A percentile compares a stretch with the other conserved stretches of the same genome.
Conservation (phyloP, 306 rosid genomes). For the Acacia crassicarpa region DNA sequence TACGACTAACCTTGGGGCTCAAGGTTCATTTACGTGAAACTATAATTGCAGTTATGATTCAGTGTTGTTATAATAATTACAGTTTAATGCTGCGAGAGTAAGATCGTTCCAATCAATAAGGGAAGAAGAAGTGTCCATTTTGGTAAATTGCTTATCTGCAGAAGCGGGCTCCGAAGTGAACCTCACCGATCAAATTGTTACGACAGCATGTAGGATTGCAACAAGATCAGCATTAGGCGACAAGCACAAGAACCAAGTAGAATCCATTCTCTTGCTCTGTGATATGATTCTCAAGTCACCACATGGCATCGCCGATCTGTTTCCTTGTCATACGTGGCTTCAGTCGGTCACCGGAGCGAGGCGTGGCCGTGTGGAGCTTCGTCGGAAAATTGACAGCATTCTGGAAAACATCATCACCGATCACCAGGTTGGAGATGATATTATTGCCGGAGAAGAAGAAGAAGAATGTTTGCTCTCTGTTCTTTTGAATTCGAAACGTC, state of each 20-base stretch:
- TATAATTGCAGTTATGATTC: neutral
- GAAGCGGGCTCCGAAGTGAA: neutral
- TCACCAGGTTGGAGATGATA: neutral
- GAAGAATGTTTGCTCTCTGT: neutral
- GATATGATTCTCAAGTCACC: neutral
- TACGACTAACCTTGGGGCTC: too few species aligned
- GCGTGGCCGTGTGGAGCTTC: neutral
- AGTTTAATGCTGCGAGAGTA: constrained; percentile 11
- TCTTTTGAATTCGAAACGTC: neutral
- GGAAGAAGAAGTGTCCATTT: constrained; percentile 18
- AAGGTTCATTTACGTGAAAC: neutral
- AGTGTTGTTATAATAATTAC: neutral
- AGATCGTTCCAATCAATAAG: neutral
- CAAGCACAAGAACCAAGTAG: neutral
- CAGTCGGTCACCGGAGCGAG: neutral
- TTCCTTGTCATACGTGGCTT: neutral
- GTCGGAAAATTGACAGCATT: neutral
- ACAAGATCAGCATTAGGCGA: constrained; percentile 26
- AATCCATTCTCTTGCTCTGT: neutral
- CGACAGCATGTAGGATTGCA: neutral
- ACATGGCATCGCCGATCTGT: neutral
- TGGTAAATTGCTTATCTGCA: neutral
- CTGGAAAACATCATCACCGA: neutral
- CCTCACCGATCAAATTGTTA: neutral
- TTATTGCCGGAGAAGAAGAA: neutral